phyloP scores from a whole-genome alignment of 2,329 filamentous ascomycete species.

The Myriosclerotinia duriaeana region DNA sequence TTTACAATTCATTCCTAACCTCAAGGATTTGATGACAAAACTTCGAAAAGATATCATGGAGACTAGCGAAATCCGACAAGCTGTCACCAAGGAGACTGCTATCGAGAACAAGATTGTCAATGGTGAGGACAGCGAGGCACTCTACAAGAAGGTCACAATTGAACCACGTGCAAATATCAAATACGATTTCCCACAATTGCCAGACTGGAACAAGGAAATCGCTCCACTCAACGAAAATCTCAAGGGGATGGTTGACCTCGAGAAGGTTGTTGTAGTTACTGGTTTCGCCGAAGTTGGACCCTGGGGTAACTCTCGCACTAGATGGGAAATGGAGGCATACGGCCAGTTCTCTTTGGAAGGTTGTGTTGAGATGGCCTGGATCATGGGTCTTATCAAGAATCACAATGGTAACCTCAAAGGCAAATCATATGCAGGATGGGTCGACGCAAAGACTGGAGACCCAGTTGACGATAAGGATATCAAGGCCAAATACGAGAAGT shows the following conservation, averaged over 20 bases:
- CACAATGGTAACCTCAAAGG: conserved; percentile 96
- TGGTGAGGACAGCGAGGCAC: conserved; percentile 83
- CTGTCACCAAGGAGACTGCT: conserved; percentile 91
- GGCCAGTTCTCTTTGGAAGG: conserved; percentile 97
- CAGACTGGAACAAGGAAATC: conserved; percentile 88
- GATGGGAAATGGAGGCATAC: conserved; percentile 99
- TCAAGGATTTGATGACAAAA: conserved; percentile 91
- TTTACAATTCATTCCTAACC: conserved; percentile 92
- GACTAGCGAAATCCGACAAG: conserved; percentile 87
- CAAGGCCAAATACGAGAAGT: conserved; percentile 96
- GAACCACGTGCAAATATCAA: conserved; percentile 97
- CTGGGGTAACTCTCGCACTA: conserved; percentile 96
- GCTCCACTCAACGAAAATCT: conserved; percentile 84
- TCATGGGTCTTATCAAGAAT: conserved; percentile 99
- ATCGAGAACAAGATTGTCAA: conserved; percentile 98
- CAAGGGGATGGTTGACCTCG: conserved; percentile 97
- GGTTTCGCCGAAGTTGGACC: conserved; percentile 95
- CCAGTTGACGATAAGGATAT: conserved; percentile 98
- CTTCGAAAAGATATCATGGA: conserved; percentile 94
- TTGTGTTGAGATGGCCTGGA: conserved; percentile 99
- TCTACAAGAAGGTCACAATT: conserved; percentile 93
- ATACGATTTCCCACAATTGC: conserved; percentile 87
- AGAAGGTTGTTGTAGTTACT: conserved; percentile 96
- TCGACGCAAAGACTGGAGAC: conserved; percentile 89
- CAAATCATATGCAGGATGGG: conserved; percentile 94